These are phyloP conservation scores for Pisolithus albus DNA, from an alignment of 768 basidiomycete species.

Conservation along the genomic window DNA sequence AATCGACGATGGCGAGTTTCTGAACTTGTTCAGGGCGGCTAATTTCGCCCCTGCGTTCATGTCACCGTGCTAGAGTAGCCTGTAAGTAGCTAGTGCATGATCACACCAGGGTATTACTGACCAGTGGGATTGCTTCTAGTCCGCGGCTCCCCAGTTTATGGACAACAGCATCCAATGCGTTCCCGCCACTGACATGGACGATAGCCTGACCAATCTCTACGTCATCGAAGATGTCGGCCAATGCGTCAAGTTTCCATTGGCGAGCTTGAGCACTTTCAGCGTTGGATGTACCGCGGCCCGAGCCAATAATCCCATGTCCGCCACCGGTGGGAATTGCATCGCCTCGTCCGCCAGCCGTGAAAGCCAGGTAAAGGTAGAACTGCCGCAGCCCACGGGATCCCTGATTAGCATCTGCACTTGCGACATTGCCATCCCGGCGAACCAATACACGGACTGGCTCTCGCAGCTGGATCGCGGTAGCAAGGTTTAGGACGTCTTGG, in stretches of 20 bases:
- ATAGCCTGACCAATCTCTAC: constrained; percentile 74
- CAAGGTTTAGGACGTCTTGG: constrained; percentile 94
- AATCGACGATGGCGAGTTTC: constrained; percentile 45
- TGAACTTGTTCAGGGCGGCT: constrained; percentile 81
- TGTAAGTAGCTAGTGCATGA: constrained; percentile 8
- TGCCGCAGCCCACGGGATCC: constrained; percentile 84
- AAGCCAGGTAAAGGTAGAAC: constrained; percentile 93
- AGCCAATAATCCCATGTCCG: constrained; percentile 87
- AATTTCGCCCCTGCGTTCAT: constrained; percentile 81
- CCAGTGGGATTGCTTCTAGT: constrained; percentile 82
- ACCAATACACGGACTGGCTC: constrained; percentile 99
- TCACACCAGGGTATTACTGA: constrained; percentile 35
- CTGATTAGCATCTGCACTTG: constrained; percentile 60
- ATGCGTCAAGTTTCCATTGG: constrained; percentile 92
- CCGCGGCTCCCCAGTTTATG: constrained; percentile 84
- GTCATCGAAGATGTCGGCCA: constrained; percentile 86
- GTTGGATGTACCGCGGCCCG: constrained; percentile 74
- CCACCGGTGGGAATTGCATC: constrained; percentile 47
- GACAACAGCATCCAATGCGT: constrained; percentile 78
- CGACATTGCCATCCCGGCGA: constrained; percentile 79
- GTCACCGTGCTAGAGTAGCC: constrained; percentile 67
- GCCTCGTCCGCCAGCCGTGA: constrained; percentile 77
- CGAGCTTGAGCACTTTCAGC: constrained; percentile 81
- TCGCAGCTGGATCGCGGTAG: constrained; percentile 84
- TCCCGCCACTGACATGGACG: constrained; percentile 86